These are phyloP conservation scores for Stentor coeruleus DNA, from an alignment of 73 alveolate genomes.

Conservation along the genomic window DNA sequence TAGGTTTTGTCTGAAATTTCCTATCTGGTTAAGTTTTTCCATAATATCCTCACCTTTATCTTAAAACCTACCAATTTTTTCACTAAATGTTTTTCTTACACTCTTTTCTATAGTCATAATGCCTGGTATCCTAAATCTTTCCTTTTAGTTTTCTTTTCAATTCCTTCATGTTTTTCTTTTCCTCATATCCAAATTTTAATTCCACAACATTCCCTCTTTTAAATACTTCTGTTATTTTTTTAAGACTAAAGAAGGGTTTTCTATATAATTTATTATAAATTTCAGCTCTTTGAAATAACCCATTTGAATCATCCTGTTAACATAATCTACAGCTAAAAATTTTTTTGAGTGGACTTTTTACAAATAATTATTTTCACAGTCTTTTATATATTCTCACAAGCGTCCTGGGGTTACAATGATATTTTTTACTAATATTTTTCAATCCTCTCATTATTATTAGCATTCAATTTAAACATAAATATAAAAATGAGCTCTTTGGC, in stretches of 20 bases:
- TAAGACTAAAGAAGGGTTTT: conserved; percentile 36
- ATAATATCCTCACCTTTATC: conserved; percentile 32
- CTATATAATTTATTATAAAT: conserved; percentile 73
- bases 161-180: conserved; percentile 20
- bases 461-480: too few relatives aligned
- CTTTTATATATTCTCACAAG: conserved; percentile 93
- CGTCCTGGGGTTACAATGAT: conserved; percentile 98
- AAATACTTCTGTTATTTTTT: conserved; percentile 35
- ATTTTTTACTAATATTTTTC: too few relatives aligned
- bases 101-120: conserved; percentile 41
- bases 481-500: too few relatives aligned
- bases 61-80: conserved; percentile 23
- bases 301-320: conserved; percentile 96
- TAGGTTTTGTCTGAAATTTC: conserved; percentile 47
- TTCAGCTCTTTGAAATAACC: conserved; percentile 93
- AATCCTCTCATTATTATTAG: too few relatives aligned
- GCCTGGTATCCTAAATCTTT: conserved; percentile 45
- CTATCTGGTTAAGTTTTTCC: conserved; percentile 21
- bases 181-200: background rate
- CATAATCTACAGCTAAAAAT: conserved; percentile 92
- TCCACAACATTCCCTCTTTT: conserved; percentile 23
- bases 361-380: conserved; percentile 68
- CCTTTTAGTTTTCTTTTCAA: conserved; percentile 29
- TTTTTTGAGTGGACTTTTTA: conserved; percentile 56
- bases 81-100: conserved; percentile 33